A percentile compares a stretch with the other conserved stretches of the same genome.
These are phyloP conservation scores for Penicillium sp. DNA, from an alignment of 2,329 filamentous ascomycete species.

Conservation along the genomic window DNA sequence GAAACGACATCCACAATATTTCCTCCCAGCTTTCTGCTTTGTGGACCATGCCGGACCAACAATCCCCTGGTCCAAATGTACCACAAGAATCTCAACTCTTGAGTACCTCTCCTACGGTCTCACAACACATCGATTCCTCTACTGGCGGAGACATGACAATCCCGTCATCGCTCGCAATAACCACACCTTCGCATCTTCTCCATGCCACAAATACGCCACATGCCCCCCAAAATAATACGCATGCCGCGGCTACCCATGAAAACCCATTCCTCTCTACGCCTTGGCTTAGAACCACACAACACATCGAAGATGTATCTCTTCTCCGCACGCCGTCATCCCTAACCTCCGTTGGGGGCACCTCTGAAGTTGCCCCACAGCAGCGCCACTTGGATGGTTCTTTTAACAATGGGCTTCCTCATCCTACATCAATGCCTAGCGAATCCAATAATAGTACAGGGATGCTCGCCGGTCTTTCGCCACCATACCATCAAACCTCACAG, in stretches of 20 bases:
- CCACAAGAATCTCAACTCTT: slow-evolving; percentile 1
- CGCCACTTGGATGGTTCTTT: slow-evolving; percentile 17
- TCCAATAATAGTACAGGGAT: slow-evolving; percentile 17
- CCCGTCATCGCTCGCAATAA: slow-evolving; percentile 3
- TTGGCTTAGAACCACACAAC: slow-evolving; percentile 29
- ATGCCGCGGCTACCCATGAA: slow-evolving; percentile 8
- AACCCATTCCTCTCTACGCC: slow-evolving; percentile 26
- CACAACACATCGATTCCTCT: slow-evolving; percentile 10
- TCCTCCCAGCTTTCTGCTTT: slow-evolving; percentile 30
- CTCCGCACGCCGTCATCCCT: slow-evolving; percentile 32
- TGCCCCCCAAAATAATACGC: slow-evolving; percentile 2
- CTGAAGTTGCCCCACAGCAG: slow-evolving; percentile 19
- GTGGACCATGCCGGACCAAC: slow-evolving; percentile 23
- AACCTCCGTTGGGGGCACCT: slow-evolving; percentile 19
- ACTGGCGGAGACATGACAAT: slow-evolving; percentile 5
- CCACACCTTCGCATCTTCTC: slow-evolving; percentile 10
- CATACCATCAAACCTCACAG: slow-evolving; percentile 23
- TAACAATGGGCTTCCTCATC: slow-evolving; percentile 12
- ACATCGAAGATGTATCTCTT: slow-evolving; percentile 26
- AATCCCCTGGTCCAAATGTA: not conserved
- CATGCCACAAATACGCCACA: not conserved
- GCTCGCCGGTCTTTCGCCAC: slow-evolving; percentile 23
- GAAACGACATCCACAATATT: slow-evolving; percentile 27
- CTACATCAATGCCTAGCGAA: slow-evolving; percentile 20
- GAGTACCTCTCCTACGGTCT: slow-evolving; percentile 1